A percentile compares a stretch with the other conserved stretches of the same genome.
These are phyloP conservation scores for Hypoxylon rickii DNA, from an alignment of 495 filamentous ascomycete species.

Conservation along the genomic window DNA sequence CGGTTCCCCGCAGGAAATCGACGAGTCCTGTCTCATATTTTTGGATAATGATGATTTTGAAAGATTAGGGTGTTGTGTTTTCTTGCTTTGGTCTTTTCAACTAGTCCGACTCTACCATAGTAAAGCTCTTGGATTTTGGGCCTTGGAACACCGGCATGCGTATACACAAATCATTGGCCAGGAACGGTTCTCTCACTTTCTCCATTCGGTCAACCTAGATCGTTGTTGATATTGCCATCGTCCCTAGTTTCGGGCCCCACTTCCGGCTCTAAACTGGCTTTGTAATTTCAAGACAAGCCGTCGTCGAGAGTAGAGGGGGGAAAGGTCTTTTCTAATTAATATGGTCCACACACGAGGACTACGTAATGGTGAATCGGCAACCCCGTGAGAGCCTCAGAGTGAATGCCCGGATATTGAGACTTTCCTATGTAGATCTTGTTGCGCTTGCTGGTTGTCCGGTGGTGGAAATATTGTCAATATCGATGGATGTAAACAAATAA, in stretches of 20 bases:
- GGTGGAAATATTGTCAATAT: background rate
- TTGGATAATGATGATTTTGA: too few relatives aligned
- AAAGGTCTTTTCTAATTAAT: conserved; percentile 7
- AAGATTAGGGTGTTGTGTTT: too few relatives aligned
- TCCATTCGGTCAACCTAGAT: background rate
- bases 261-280: background rate
- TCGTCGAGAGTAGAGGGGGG: too few relatives aligned
- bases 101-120: too few relatives aligned
- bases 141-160: background rate
- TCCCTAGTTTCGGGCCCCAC: conserved; percentile 9
- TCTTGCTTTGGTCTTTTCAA: too few relatives aligned
- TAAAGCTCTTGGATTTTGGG: background rate
- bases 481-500: background rate
- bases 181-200: background rate
- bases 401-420: conserved; percentile 1
- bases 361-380: conserved; percentile 15
- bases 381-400: conserved; percentile 4
- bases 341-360: conserved; percentile 4
- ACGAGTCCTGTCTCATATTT: too few relatives aligned
- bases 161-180: conserved; percentile 10
- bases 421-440: too few relatives aligned
- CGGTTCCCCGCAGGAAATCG: too few relatives aligned
- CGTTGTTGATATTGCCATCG: background rate
- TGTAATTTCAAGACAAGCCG: conserved; percentile 3
- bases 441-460: background rate